Evolutionary conservation across 2,329 filamentous ascomycete genomes (phyloP).

Genomic region (Furcasterigmium sp.): DNA sequence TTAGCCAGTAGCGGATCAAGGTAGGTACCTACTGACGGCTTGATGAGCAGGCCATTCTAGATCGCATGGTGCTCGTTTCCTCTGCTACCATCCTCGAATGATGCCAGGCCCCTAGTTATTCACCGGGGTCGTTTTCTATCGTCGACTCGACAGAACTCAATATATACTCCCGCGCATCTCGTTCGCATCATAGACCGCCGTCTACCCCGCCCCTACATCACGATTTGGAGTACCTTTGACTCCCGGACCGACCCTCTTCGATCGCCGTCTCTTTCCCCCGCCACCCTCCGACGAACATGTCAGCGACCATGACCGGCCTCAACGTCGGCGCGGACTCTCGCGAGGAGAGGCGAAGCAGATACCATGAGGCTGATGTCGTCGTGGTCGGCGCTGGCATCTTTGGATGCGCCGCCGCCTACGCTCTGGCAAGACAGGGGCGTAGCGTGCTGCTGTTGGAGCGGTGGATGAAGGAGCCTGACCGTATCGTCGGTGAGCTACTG

Average conservation of each 20-base stretch:
- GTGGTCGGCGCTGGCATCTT: conserved; percentile 89
- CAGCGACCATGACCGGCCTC: conserved; percentile 20
- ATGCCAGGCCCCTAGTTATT: too few species aligned
- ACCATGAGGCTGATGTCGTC: conserved; percentile 74
- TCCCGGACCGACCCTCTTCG: too few species aligned
- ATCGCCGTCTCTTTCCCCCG: not conserved
- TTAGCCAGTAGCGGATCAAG: not conserved
- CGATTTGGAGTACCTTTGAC: too few species aligned
- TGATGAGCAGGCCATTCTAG: conserved; percentile 4
- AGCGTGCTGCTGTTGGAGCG: conserved; percentile 87
- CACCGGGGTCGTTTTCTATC: too few species aligned
- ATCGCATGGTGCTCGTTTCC: too few species aligned
- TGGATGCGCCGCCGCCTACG: conserved; percentile 79
- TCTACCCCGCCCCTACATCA: too few species aligned
- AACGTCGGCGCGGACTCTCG: conserved; percentile 31
- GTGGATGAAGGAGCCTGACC: conserved; percentile 85
- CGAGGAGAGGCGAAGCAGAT: conserved; percentile 41
- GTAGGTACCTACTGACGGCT: too few species aligned
- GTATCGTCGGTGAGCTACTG: conserved; percentile 91
- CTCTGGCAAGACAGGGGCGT: conserved; percentile 82
- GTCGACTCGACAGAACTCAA: too few species aligned
- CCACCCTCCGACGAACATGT: not conserved
- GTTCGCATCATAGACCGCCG: too few species aligned
- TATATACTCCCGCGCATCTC: too few species aligned
- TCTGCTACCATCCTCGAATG: too few species aligned